Percentiles rank a stretch among this genome's conserved stretches.
These are phyloP conservation scores for Colletotrichum graminicola DNA, from an alignment of 2,329 filamentous ascomycete species.

Conservation along the genomic window DNA sequence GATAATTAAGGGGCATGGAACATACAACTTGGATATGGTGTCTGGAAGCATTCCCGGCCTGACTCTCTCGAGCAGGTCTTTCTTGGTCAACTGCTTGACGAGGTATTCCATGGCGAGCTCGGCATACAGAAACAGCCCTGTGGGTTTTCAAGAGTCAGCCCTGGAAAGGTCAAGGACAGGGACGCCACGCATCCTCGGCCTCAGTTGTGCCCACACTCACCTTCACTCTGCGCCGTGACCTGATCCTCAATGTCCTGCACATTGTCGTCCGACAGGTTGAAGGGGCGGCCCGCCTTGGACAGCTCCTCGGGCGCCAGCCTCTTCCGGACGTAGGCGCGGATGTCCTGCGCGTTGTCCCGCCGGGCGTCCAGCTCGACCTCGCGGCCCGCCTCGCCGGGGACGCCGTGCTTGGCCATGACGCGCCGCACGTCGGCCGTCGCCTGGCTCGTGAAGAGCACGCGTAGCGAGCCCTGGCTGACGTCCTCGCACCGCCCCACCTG, in stretches of 20 bases:
- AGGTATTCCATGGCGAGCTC: constrained; percentile 49
- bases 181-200: not conserved
- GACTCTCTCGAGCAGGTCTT: constrained; percentile 44
- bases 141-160: not conserved
- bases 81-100: constrained; percentile 42
- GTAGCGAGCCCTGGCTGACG: constrained; percentile 43
- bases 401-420: constrained; percentile 41
- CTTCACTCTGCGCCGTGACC: constrained; percentile 31
- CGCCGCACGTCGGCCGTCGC: constrained; percentile 47
- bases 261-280: constrained; percentile 23
- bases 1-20: too few species aligned
- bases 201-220: constrained; percentile 7
- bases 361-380: constrained; percentile 49
- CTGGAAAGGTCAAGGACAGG: not conserved
- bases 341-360: constrained; percentile 29
- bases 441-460: constrained; percentile 52
- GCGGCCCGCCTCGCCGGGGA: constrained; percentile 43
- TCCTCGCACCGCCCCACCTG: constrained; percentile 45
- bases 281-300: not conserved
- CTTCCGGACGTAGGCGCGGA: constrained; percentile 28
- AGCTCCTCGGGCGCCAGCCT: not conserved
- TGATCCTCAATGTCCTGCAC: constrained; percentile 24
- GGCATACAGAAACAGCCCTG: constrained; percentile 52
- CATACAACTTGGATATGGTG: constrained; percentile 7
- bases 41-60: constrained; percentile 38